These are phyloP conservation scores for Dunaliella primolecta DNA, from an alignment of 139 green algal species.

Conservation along the genomic window DNA sequence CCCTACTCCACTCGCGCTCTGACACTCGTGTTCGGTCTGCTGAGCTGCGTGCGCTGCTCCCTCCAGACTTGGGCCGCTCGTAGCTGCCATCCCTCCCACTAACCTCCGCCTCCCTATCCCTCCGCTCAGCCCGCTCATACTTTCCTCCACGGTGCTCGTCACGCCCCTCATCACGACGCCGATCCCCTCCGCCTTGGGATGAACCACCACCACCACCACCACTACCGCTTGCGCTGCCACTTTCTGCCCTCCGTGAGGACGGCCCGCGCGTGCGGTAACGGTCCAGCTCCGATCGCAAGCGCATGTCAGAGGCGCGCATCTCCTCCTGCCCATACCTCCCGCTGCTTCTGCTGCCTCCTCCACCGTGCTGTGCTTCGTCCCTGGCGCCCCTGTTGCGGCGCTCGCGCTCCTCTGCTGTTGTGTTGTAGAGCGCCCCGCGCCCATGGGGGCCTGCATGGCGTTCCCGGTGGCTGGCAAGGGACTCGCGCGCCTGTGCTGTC, in stretches of 20 bases:
- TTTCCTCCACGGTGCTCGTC: too few relatives aligned
- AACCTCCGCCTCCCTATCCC: not conserved
- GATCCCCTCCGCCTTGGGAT: not conserved
- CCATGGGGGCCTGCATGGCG: not conserved
- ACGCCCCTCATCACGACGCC: not conserved
- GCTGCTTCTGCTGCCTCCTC: not conserved
- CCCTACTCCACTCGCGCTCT: conserved; percentile 15
- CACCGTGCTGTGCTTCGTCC: conserved; percentile 14
- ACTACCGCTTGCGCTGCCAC: too few relatives aligned
- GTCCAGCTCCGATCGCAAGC: conserved; percentile 18
- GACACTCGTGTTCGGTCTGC: conserved; percentile 9
- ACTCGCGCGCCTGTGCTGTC: not conserved
- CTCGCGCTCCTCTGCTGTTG: not conserved
- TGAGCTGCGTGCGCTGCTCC: not conserved
- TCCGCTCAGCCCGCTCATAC: not conserved
- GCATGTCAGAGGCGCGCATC: not conserved
- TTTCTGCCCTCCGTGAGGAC: not conserved
- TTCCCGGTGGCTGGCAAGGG: not conserved
- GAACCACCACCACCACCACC: too few relatives aligned
- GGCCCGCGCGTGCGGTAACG: not conserved
- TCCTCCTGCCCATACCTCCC: not conserved
- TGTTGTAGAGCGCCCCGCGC: not conserved
- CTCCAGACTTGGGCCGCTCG: not conserved
- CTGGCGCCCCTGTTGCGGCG: conserved; percentile 19
- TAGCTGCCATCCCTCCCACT: not conserved